A percentile compares a stretch with the other conserved stretches of the same genome.
These are phyloP conservation scores for Tephrocybe sp. DNA, from an alignment of 768 basidiomycete species.

Conservation along the genomic window DNA sequence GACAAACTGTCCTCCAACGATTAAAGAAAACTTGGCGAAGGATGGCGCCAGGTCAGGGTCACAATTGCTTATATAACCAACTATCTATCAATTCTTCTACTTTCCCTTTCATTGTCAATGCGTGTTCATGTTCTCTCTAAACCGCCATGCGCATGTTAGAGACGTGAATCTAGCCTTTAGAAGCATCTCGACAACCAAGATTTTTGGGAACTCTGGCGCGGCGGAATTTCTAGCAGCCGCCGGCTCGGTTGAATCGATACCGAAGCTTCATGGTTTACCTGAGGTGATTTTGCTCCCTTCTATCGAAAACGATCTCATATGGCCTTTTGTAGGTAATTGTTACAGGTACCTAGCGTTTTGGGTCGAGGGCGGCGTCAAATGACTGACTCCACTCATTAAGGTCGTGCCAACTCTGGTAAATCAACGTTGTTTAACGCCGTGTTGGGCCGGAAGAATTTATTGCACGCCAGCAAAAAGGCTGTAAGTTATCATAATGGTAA, in stretches of 20 bases:
- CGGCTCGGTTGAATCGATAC: conserved; percentile 33
- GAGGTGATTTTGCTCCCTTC: conserved; percentile 30
- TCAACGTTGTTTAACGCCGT: conserved; percentile 72
- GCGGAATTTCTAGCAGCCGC: conserved; percentile 42
- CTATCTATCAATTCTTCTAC: no score
- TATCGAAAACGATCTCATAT: not conserved
- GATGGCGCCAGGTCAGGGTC: no score
- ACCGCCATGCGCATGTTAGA: conserved; percentile 6
- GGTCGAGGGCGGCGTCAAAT: not conserved
- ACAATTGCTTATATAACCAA: no score
- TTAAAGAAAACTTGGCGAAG: no score
- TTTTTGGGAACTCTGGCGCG: conserved; percentile 28
- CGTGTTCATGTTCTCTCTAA: conserved; percentile 9
- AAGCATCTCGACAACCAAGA: conserved; percentile 13
- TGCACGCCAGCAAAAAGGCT: conserved; percentile 68
- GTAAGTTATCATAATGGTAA: conserved; percentile 38
- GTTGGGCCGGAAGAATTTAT: conserved; percentile 51
- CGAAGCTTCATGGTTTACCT: conserved; percentile 38
- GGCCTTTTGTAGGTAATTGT: conserved; percentile 36
- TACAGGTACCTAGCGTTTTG: conserved; percentile 29
- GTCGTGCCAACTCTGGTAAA: conserved; percentile 78
- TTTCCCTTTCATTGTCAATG: not conserved
- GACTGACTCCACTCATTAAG: conserved; percentile 29
- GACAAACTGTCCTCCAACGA: no score
- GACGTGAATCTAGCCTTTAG: not conserved